Percentiles rank a stretch among this genome's conserved stretches.
Evolutionary conservation across 176 grass and related monocot species (phyloP).

Genomic region (Oryza officinalis): DNA sequence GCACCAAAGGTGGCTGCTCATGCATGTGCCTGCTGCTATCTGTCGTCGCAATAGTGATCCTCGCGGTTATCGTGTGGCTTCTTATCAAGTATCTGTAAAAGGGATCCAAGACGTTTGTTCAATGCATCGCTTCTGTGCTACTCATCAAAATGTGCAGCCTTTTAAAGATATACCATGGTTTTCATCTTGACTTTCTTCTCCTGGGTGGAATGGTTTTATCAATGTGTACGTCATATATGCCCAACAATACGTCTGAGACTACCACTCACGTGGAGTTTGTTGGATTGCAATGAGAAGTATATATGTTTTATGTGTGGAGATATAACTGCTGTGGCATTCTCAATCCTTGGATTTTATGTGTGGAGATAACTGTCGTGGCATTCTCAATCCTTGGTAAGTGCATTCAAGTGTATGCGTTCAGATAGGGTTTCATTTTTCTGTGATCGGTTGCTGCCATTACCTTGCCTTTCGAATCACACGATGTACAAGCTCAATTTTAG

Average conservation of each 20-base stretch:
- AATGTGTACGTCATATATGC: conserved; percentile 3
- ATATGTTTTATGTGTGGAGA: neutral
- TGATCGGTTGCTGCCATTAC: neutral
- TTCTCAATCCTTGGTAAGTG: neutral
- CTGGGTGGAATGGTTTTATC: conserved; percentile 27
- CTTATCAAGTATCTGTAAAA: conserved; percentile 86
- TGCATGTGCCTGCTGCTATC: conserved; percentile 77
- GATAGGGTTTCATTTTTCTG: neutral
- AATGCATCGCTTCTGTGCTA: neutral
- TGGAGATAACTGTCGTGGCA: neutral
- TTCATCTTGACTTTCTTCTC: conserved; percentile 17
- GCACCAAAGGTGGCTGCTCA: conserved; percentile 85
- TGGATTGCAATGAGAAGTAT: conserved; percentile 17
- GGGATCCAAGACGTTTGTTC: neutral
- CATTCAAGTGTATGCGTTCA: neutral
- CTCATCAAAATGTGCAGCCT: conserved; percentile 35
- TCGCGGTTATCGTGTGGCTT: conserved; percentile 73
- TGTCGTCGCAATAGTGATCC: conserved; percentile 66
- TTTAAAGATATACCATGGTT: conserved; percentile 11
- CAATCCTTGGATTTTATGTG: neutral
- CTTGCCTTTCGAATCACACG: too few relatives aligned
- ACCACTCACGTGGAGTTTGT: neutral
- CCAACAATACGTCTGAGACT: conserved; percentile 17
- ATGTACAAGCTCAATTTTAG: too few relatives aligned
- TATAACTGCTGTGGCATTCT: neutral